Evolutionary conservation across 2,329 filamentous ascomycete genomes (phyloP), one percentile per base, ranked within the genome.

Genomic region (Microsporum ferrugineum): DNA sequence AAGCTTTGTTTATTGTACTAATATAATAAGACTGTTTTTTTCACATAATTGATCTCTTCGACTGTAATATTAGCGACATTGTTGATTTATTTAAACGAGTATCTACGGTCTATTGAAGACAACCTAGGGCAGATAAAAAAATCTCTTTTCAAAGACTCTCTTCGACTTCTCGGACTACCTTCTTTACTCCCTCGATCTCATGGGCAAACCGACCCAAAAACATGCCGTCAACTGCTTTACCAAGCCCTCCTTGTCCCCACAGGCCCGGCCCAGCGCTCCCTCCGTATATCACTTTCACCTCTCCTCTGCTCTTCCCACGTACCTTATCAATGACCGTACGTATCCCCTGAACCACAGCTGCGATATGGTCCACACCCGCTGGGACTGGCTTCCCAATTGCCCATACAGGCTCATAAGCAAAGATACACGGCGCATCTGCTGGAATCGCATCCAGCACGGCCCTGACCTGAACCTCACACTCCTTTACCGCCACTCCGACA

Each of bases 341-440:
- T 57, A 91, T 79, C 17, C 82, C 83, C 67, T 80, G 80, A 14
- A 88, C 85, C 1, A 94, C 88, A 41, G 78, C 81, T 2, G 86
- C 80, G 0, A 95, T 87, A 70, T 95, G 86, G 63, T 86, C 84
- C 17, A 85, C 82, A 5, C 80, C 80, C 0, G 89, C 89, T 1
- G 89, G 89, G 68, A 86, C 78, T 1, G 81, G 77, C 7, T 88
- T 85, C 0, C 89, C 89, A 72, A 94, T 95, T 0, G 89, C 89
- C 89, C 89, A 95, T 1, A 94, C 88, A 5, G 89, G 89, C 76
- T 95, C 89, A 70, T 95, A 95, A 0, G 89, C 89, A 61, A 95
- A 80, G 5, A 92, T 82, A 3, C 94, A 80, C 56, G 90, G 86
- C 0, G 84, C 82, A 14, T 83, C 78, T 8, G 77, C 77, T 0